These are phyloP conservation scores for Boletus bicolor DNA, from an alignment of 768 basidiomycete species.

Conservation along the genomic window DNA sequence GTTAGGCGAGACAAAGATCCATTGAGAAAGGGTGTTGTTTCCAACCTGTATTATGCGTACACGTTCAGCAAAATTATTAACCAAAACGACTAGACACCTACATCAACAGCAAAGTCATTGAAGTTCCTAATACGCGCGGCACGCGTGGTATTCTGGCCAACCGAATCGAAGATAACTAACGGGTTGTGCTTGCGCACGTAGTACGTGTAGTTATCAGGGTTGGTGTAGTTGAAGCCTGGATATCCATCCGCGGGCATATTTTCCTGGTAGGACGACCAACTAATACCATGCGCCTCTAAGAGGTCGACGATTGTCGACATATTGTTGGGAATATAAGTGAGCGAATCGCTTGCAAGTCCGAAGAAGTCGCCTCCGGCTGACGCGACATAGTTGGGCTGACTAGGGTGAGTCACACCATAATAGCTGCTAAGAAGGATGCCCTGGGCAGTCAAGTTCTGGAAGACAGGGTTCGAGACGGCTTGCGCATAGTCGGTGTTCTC, in stretches of 20 bases:
- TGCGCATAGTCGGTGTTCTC: constrained; percentile 57
- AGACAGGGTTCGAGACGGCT: constrained; percentile 27
- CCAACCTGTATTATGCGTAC: constrained; percentile 17
- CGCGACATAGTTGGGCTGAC: constrained; percentile 58
- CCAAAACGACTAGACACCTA: constrained; percentile 19
- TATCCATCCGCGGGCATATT: constrained; percentile 52
- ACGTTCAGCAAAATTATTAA: not conserved
- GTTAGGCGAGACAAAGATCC: constrained; percentile 64
- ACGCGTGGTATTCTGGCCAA: constrained; percentile 42
- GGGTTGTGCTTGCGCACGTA: constrained; percentile 60
- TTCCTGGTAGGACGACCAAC: constrained; percentile 63
- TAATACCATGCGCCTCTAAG: constrained; percentile 52
- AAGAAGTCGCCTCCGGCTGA: constrained; percentile 52
- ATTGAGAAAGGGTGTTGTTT: constrained; percentile 51
- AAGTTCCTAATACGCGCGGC: constrained; percentile 51
- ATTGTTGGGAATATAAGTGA: constrained; percentile 37
- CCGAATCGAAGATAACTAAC: constrained; percentile 48
- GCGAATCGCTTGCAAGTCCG: constrained; percentile 43
- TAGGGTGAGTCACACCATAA: constrained; percentile 54
- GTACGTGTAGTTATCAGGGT: constrained; percentile 40
- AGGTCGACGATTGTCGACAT: constrained; percentile 59
- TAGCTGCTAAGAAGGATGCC: constrained; percentile 48
- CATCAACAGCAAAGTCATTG: constrained; percentile 58
- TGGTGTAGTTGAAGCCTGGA: constrained; percentile 36
- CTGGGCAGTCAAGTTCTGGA: constrained; percentile 42